A percentile compares a stretch with the other conserved stretches of the same genome.
phyloP scores from a whole-genome alignment of 768 basidiomycete species.

The Leucosporidium creatinivorum region DNA sequence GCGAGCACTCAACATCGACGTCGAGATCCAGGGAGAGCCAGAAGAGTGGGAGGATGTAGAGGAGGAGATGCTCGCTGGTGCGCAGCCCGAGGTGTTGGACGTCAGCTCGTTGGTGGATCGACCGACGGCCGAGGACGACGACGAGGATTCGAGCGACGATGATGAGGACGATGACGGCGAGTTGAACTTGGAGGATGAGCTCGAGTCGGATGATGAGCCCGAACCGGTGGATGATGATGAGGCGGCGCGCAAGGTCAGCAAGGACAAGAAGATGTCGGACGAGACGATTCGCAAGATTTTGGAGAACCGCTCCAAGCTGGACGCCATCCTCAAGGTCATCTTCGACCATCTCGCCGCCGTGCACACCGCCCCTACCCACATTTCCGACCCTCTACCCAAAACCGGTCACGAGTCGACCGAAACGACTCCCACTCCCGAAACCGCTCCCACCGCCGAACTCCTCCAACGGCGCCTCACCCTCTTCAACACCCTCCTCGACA shows the following conservation, averaged over 20 bases:
- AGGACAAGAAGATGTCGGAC: slow-evolving; percentile 39
- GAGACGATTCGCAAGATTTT: slow-evolving; percentile 40
- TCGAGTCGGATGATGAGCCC: slow-evolving; percentile 36
- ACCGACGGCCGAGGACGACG: slow-evolving; percentile 67
- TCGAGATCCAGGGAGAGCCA: slow-evolving; percentile 92
- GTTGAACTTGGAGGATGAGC: slow-evolving; percentile 46
- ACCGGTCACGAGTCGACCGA: slow-evolving; percentile 13
- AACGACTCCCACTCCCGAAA: slow-evolving; percentile 28
- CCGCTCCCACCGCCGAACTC: slow-evolving; percentile 27
- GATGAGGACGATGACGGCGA: slow-evolving; percentile 43
- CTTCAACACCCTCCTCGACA: slow-evolving; percentile 79
- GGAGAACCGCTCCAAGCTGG: slow-evolving; percentile 72
- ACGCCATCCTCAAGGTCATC: slow-evolving; percentile 72
- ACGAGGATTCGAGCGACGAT: slow-evolving; percentile 53
- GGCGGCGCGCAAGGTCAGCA: slow-evolving; percentile 48
- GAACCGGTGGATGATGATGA: slow-evolving; percentile 37
- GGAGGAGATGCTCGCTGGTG: slow-evolving; percentile 30
- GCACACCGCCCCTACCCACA: slow-evolving; percentile 3
- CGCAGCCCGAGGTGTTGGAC: slow-evolving; percentile 44
- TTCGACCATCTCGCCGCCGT: slow-evolving; percentile 71
- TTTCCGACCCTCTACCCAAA: not conserved
- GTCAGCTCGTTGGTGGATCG: slow-evolving; percentile 57
- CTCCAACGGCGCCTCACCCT: slow-evolving; percentile 51
- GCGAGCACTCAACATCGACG: slow-evolving; percentile 92
- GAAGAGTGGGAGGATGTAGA: slow-evolving; percentile 78